Percentiles rank a stretch among this genome's conserved stretches.
phyloP scores from a whole-genome alignment of 1,139 yeast species.

The Geotrichum carabidarum region DNA sequence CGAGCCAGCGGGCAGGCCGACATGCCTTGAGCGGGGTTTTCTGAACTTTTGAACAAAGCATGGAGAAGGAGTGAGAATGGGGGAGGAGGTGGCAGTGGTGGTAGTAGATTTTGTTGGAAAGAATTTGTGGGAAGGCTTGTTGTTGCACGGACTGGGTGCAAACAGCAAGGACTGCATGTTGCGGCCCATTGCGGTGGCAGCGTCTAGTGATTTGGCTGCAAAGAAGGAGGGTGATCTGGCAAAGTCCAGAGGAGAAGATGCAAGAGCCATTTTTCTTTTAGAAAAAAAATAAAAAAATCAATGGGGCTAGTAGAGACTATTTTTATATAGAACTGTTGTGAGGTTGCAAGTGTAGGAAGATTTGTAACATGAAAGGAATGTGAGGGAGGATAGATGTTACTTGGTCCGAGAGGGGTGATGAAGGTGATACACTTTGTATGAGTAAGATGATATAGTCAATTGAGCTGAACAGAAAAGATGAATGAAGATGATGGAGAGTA shows the following conservation, averaged over 20 bases:
- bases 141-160: neutral
- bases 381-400: neutral
- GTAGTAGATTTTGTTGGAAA: constrained; percentile 6
- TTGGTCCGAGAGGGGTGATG: neutral
- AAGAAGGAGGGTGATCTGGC: neutral
- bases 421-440: neutral
- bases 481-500: neutral
- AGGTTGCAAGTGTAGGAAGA: neutral
- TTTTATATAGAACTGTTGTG: neutral
- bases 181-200: constrained; percentile 2
- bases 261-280: neutral
- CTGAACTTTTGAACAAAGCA: constrained; percentile 1
- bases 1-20: neutral
- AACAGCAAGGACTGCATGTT: constrained; percentile 3
- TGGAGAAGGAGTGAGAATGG: neutral
- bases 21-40: neutral
- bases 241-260: constrained; percentile 2
- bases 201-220: neutral
- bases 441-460: neutral
- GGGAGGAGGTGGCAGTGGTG: constrained; percentile 7
- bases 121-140: constrained; percentile 2
- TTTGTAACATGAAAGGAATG: constrained; percentile 1
- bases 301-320: too few species aligned
- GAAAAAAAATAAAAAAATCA: neutral
- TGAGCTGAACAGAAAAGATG: neutral